Base-by-base conservation (phyloP, 768 basidiomycete genomes). In the Leccinum fibrillosum region DNA sequence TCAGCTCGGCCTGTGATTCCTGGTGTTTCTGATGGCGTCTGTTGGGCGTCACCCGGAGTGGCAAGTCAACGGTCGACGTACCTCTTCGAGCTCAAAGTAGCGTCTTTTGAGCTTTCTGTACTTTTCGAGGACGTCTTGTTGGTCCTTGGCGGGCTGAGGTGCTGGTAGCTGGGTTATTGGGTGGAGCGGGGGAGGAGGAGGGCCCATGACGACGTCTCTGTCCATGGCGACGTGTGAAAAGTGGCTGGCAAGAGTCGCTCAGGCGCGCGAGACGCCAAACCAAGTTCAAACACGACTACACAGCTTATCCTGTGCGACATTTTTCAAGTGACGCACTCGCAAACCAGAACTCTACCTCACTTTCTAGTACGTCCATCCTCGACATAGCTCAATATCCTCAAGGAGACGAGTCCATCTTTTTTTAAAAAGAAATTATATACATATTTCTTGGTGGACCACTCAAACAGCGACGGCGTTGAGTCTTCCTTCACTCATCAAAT, bases 61-160 rank as follows among this genome's bases (percentile, higher is more conserved):
- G 25, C 1, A 5, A 11, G 45, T 52, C n/a, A 28, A 37, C 49
- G 45, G 39, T 49, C 0, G 37, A 74, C 84, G 64, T 54, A 89
- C 89, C 82, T 89, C 84, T 64, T 89, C 86, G 44, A 89, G 80
- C 54, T 87, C 85, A 62, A 81, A 80, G 69, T 82, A 86, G 42
- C 83, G 82, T 45, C 84, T 74, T 68, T 90, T 90, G 53, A 89
- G 76, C 62, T 78, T 82, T 59, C 74, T 76, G 70, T 88, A 86
- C 72, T 87, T 89, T 74, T 88, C 86, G 49, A 66, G 64, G 60
- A 79, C 68, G 52, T 85, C 86, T 52, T 77, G 78, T 52, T 58
- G 65, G 57, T 82, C 79, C 54, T 75, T 78, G 17, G 49, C 5
- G 15, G 68, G 53, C 30, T 69, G 73, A 10, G 73, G 69, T 21